Evolutionary conservation across 2,329 filamentous ascomycete species (phyloP).

Genomic region (Phaeophleospora eucalypticola): DNA sequence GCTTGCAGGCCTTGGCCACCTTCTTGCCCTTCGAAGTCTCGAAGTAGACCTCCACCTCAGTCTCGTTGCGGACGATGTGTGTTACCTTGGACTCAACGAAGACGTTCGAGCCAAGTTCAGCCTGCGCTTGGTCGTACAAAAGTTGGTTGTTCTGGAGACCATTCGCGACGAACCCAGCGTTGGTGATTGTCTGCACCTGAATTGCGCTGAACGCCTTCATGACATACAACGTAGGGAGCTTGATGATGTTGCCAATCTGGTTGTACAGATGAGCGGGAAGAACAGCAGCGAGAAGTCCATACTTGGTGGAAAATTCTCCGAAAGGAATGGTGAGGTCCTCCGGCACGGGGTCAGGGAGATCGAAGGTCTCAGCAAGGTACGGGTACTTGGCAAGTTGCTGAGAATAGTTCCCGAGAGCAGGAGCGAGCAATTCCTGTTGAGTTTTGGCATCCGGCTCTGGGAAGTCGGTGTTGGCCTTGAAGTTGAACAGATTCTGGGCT

Average conservation of each 20-base stretch:
- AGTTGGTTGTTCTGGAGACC: not conserved
- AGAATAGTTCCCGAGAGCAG: not conserved
- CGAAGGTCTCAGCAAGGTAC: not conserved
- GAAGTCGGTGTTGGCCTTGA: not conserved
- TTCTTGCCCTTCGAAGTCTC: conserved; percentile 28
- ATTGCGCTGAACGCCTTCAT: not conserved
- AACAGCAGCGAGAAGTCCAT: not conserved
- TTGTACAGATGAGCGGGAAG: not conserved
- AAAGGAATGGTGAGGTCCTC: not conserved
- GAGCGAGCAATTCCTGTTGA: not conserved
- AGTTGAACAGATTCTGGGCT: not conserved
- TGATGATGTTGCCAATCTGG: not conserved
- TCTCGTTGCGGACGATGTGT: not conserved
- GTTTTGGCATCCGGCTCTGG: not conserved
- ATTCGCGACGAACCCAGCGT: not conserved
- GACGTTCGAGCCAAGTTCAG: not conserved
- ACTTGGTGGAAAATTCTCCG: not conserved
- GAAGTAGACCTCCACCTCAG: conserved; percentile 26
- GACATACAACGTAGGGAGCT: not conserved
- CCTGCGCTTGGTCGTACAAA: not conserved
- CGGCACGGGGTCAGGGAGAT: not conserved
- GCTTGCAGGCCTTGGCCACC: conserved; percentile 30
- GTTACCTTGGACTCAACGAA: not conserved
- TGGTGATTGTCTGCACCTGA: not conserved
- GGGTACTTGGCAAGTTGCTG: not conserved